Percentiles rank a stretch among this genome's conserved stretches.
Evolutionary conservation across 148 eudicot genomes (phyloP).

Genomic region (Camellia granthamiana): DNA sequence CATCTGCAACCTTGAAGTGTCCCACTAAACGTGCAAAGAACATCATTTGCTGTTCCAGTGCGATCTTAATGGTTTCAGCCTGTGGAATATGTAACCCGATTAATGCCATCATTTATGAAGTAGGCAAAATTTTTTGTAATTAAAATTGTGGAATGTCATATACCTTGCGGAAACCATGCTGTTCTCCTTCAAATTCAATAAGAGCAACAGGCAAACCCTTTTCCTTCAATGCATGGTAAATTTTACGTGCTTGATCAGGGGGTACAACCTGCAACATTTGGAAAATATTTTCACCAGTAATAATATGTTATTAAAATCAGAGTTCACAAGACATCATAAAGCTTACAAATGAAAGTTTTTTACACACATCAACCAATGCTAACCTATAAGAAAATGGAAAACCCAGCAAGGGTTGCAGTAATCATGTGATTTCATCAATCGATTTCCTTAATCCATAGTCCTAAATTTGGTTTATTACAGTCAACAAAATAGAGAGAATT

Average conservation of each 20-base stretch:
- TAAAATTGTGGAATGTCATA: not conserved
- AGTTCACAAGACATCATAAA: not conserved
- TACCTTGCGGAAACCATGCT: constrained; percentile 98
- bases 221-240: constrained; percentile 72
- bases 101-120: not conserved
- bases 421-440: not conserved
- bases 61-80: constrained; percentile 96
- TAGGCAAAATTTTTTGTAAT: not conserved
- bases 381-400: not conserved
- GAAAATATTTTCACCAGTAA: not conserved
- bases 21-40: constrained; percentile 90
- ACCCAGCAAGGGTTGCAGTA: not conserved
- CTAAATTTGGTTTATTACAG: not conserved
- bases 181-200: constrained; percentile 94
- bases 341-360: not conserved
- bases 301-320: not conserved
- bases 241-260: constrained; percentile 80
- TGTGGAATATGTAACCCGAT: constrained; percentile 29
- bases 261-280: constrained; percentile 63
- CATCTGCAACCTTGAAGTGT: constrained; percentile 71
- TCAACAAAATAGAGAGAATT: not conserved
- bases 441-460: not conserved
- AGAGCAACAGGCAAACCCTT: constrained; percentile 95
- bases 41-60: constrained; percentile 89
- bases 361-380: not conserved